phyloP scores from a whole-genome alignment of 2,329 filamentous ascomycete genomes.

The Aspergillus sp. region DNA sequence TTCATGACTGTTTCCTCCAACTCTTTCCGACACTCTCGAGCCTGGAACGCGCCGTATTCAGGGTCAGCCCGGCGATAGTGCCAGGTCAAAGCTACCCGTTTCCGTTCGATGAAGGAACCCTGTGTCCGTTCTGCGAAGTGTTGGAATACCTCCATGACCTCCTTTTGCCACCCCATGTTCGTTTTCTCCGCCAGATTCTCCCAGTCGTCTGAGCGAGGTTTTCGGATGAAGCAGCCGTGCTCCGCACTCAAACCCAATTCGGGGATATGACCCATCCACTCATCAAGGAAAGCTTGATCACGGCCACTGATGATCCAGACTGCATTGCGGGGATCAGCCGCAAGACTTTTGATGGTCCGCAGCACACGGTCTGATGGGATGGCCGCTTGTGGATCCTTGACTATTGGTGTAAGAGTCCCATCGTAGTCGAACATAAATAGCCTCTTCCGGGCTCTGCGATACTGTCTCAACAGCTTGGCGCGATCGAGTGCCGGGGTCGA shows the following conservation, averaged over 20 bases:
- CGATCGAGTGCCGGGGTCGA: constrained; percentile 78
- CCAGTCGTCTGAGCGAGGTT: constrained; percentile 72
- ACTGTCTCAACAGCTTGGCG: constrained; percentile 63
- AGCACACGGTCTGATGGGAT: constrained; percentile 80
- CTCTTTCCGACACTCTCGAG: constrained; percentile 72
- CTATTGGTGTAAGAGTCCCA: constrained; percentile 91
- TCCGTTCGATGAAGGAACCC: constrained; percentile 88
- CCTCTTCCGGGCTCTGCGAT: constrained; percentile 66
- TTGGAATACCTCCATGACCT: constrained; percentile 78
- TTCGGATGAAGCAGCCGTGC: constrained; percentile 89
- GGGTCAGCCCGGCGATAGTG: constrained; percentile 91
- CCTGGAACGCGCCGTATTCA: constrained; percentile 72
- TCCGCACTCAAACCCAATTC: constrained; percentile 92
- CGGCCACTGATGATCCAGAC: constrained; percentile 99
- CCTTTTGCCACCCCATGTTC: constrained; percentile 87
- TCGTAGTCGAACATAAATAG: constrained; percentile 99
- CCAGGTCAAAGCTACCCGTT: constrained; percentile 92
- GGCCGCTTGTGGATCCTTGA: constrained; percentile 81
- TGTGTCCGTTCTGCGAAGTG: constrained; percentile 81
- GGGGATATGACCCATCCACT: constrained; percentile 85
- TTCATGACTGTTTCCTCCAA: constrained; percentile 69
- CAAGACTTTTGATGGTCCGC: constrained; percentile 68
- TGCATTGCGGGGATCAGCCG: constrained; percentile 70
- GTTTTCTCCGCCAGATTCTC: constrained; percentile 78
- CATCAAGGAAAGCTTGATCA: constrained; percentile 82